Evolutionary conservation across 176 grass and related monocot genomes (phyloP), one percentile per base, ranked within the genome.

Genomic region (Rhynchospora breviuscula): DNA sequence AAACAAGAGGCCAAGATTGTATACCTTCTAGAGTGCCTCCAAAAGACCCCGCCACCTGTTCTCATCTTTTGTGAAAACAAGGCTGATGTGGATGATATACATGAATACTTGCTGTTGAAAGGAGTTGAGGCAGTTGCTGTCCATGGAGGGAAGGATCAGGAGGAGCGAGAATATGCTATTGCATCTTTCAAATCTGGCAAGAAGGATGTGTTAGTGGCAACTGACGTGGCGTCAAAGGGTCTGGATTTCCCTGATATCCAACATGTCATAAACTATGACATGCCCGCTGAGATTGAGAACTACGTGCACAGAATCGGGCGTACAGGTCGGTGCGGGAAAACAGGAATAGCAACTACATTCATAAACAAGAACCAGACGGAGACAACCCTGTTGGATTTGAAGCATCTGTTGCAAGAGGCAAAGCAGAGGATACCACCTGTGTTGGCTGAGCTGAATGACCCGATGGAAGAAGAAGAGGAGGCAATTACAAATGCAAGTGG

Each of bases 191-290:
- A 95, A 80, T 89, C 84, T 0, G 89, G 91, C 35, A 92, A 89
- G 83, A 93, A 95, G 69, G 93, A 99, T 72, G 93, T 95, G 25
- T 80, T 99, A 82, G 91, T 99, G 63, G 96, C 89, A 49, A 99
- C 96, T 58, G 96, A 99, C 76, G 93, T 99, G 47, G 96, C 96
- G 79, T 99, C 96, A 0, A 95, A 98, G 83, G 96, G 93, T 84
- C 92, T 95, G 59, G 96, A 98, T 88, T 98, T 98, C 77, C 93
- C 96, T 61, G 93, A 98, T 59, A 98, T 98, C 47, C 91, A 95
- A 66, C 96, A 98, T 82, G 96, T 98, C 53, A 98, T 98, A 65
- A 98, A 98, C 83, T 98, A 95, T 0, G 96, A 98, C 64, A 98
- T 93, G 96, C 96, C 93, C 2, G 91, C 91, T 4, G 93, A 98